Evolutionary conservation across 176 grass and related monocot genomes (phyloP).

Genomic region (Carex scoparia): DNA sequence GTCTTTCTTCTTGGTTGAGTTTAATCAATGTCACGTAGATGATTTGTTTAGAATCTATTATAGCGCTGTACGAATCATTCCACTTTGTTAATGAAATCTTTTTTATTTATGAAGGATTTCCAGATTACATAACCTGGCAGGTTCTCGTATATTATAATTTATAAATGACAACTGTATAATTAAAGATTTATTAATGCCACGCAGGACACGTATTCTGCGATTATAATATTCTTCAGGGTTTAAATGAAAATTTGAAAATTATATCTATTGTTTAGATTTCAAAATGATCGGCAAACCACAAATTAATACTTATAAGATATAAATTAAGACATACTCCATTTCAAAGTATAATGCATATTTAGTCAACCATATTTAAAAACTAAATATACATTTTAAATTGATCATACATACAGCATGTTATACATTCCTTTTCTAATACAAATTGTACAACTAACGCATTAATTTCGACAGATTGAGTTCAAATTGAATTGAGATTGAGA

Average conservation of each 20-base stretch:
- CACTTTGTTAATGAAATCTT: neutral
- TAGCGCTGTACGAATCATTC: neutral
- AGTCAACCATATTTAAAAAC: neutral
- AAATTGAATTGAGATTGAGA: neutral
- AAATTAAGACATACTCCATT: neutral
- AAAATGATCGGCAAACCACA: neutral
- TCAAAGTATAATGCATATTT: neutral
- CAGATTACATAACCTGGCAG: neutral
- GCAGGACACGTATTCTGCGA: neutral
- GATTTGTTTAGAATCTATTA: too few relatives aligned
- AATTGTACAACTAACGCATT: neutral
- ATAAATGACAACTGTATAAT: constrained; percentile 14
- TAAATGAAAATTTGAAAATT: neutral
- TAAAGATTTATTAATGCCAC: neutral
- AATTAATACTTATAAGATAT: neutral
- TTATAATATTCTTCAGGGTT: neutral
- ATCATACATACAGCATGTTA: neutral
- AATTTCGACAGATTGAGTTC: neutral
- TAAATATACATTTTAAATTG: neutral
- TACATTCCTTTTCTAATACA: neutral
- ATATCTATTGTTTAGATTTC: neutral
- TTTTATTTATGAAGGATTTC: neutral
- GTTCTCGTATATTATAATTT: constrained; percentile 2
- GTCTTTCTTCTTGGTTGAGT: neutral
- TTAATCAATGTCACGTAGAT: neutral